A percentile compares a stretch with the other conserved stretches of the same genome.
These are phyloP conservation scores for Ascochyta clinopodiicola DNA, from an alignment of 2,329 filamentous ascomycete genomes.

Conservation along the genomic window DNA sequence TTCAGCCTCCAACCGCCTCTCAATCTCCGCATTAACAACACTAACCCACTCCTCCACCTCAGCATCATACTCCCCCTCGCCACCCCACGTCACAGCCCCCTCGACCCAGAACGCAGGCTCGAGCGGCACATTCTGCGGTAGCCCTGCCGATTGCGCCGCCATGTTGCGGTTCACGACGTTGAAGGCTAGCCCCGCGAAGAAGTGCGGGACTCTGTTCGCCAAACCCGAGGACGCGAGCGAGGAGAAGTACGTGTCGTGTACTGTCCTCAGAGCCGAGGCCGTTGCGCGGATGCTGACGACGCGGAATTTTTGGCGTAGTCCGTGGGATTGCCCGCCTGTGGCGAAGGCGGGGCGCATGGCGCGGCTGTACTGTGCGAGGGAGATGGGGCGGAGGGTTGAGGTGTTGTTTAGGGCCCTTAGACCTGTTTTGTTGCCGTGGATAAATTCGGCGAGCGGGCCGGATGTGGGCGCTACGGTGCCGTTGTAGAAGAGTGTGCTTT, in stretches of 20 bases:
- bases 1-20: conserved; percentile 54
- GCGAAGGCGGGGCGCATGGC: conserved; percentile 19
- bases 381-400: conserved; percentile 18
- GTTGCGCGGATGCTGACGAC: conserved; percentile 22
- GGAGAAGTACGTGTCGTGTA: conserved; percentile 27
- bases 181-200: conserved; percentile 27
- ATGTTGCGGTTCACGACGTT: conserved; percentile 23
- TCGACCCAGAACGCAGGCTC: conserved; percentile 29
- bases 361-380: conserved; percentile 17
- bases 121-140: conserved; percentile 17
- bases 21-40: conserved; percentile 58
- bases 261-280: conserved; percentile 15
- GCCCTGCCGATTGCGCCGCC: conserved; percentile 10
- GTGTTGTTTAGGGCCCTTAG: conserved; percentile 17
- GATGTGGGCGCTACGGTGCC: conserved; percentile 19
- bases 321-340: conserved; percentile 18
- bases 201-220: conserved; percentile 17
- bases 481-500: conserved; percentile 28
- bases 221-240: conserved; percentile 10
- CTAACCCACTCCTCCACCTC: conserved; percentile 42
- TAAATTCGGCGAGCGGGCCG: conserved; percentile 18
- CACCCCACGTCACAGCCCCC: conserved; percentile 21
- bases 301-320: conserved; percentile 25
- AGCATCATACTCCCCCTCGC: conserved; percentile 12
- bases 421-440: conserved; percentile 11